Base-by-base conservation (phyloP, 768 basidiomycete species). In the Naematelia aurantialba region DNA sequence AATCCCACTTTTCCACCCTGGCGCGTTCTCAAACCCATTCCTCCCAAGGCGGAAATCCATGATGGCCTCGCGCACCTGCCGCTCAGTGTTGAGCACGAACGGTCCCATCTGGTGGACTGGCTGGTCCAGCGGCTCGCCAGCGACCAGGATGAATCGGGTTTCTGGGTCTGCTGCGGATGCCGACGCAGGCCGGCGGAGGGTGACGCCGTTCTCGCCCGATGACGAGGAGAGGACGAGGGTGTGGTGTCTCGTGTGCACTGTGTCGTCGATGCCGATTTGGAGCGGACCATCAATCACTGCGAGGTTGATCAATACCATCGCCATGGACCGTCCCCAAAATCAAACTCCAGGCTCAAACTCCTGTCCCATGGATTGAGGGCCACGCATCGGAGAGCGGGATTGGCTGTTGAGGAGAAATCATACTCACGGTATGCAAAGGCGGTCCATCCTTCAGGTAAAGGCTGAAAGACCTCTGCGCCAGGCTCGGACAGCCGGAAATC, bases 1-100 rank as follows among this genome's bases (percentile, higher is more conserved):
- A 67, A 92, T 91, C 72, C 86, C 81, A 68, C 88, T 90, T 78
- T 86, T 83, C 94, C 93, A 98, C 14, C 81, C 85, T 62, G 85
- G 86, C 5, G 86, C 92, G 63, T 85, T 86, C 78, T 97, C 94
- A 75, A 97, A 97, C 3, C 94, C 94, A 70, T 97, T 96, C 65
- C 69, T 78, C 31, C 85, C 88, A 44, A 79, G 76, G 78, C 85
- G 88, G 74, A 89, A 93, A 67, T 97, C 93, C 26, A 83, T 68
- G 60, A 98, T 78, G 0, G 93, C 89, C 73, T 87, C 81, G 69
- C 87, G 83, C 31, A 94, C 89, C 69, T 92, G 91, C 61, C 87
- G 83, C 24, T 81, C 80, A 1, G 82, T 84, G 10, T 88, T 91
- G 84, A 93, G 87, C 14, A 94, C 92, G 54, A 78, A 78, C 5